Evolutionary conservation across 805 yeast species (phyloP), one percentile per base, ranked within the genome.

Genomic region (Metschnikowia corniflorae): DNA sequence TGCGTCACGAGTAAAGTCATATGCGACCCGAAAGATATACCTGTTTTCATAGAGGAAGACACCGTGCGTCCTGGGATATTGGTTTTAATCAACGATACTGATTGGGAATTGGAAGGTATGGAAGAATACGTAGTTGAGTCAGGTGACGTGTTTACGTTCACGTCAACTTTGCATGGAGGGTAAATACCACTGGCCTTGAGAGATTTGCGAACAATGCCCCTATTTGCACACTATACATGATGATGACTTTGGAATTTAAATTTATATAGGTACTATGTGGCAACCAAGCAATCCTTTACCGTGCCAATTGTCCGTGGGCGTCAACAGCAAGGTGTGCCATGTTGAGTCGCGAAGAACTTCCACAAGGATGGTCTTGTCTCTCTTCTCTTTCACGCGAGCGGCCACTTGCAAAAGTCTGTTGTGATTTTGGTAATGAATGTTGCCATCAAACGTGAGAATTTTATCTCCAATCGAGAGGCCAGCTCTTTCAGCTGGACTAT

Each of bases 91-190:
- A 91, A 91, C 54, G 97, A 91, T 56, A 80, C 95, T 0, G 98
- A 91, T 63, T 91, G 97, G 97, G 98, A 91, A 54, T 62, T 91
- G 10, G 95, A 88, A 57, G 97, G 87, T 8, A 88, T 82, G 59
- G 88, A 86, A 50, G 82, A 77, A 7, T 88, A 88, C 53, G 77
- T 70, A n/a, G 58, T 93, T 12, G 83, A 86, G 58, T 63, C 73
- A 31, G 81, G 84, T 9, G 98, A 91, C 58, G 70, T 77, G 16
- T 73, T 91, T 26, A 78, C 94, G 3, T 91, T 91, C 53, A 91
- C 97, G 2, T 84, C 95, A 27, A 93, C 98, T 3, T 66, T 91
- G 43, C 98, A 91, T 51, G 98, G 98, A 4, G 98, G 98, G 31
- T 91, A 55, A 53, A 13, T n/a, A n/a, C n/a, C n/a, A n/a, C n/a